A percentile compares a stretch with the other conserved stretches of the same genome.
Evolutionary conservation across 495 filamentous ascomycete genomes (phyloP).

Genomic region (Penicillium daleae): DNA sequence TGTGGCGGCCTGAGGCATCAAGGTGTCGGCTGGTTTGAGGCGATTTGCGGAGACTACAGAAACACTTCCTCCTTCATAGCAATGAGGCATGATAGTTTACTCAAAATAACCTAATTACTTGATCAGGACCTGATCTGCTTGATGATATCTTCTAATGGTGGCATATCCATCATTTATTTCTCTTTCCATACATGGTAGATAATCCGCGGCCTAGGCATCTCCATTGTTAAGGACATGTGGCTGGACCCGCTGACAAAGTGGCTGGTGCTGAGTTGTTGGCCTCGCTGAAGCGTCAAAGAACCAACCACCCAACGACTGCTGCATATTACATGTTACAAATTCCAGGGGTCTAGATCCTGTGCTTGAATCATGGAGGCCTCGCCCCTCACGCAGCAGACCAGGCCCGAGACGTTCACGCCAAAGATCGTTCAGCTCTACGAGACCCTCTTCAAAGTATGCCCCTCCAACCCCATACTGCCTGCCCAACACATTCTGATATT

Average conservation of each 20-base stretch:
- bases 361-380: constrained; percentile 74
- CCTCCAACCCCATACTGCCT: constrained; percentile 5
- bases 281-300: constrained; percentile 19
- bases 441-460: constrained; percentile 76
- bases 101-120: neutral
- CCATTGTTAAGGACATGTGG: constrained; percentile 34
- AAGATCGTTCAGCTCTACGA: constrained; percentile 93
- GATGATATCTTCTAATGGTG: no score
- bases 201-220: neutral
- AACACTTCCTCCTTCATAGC: neutral
- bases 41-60: constrained; percentile 21
- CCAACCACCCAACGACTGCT: constrained; percentile 8
- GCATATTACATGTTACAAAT: neutral
- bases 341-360: constrained; percentile 21
- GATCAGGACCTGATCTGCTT: neutral
- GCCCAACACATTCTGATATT: constrained; percentile 5
- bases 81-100: neutral
- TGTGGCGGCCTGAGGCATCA: neutral
- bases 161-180: no score
- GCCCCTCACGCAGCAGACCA: constrained; percentile 88
- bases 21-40: neutral
- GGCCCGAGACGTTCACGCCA: constrained; percentile 88
- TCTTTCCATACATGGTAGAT: neutral
- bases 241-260: constrained; percentile 42
- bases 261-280: constrained; percentile 27